Conservation (phyloP, 176 grass and related monocot species). For the Oryza coarctata region DNA sequence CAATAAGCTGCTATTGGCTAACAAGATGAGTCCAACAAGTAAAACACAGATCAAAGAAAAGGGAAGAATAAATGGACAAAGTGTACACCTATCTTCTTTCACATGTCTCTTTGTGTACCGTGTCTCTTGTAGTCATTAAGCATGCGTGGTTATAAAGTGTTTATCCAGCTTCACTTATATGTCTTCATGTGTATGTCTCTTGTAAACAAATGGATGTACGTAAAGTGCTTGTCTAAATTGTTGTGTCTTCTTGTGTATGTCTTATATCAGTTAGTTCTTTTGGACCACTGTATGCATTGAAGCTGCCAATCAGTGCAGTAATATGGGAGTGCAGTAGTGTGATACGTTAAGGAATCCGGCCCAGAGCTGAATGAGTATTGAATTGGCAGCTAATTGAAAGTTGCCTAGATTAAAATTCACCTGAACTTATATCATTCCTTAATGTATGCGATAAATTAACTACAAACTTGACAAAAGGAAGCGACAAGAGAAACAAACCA, state of each 20-base stretch:
- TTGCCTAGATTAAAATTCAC: background rate
- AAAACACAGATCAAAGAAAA: background rate
- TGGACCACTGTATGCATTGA: conserved; percentile 31
- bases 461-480: conserved; percentile 31
- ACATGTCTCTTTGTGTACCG: conserved; percentile 26
- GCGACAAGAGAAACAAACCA: conserved; percentile 27
- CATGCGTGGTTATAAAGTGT: conserved; percentile 34
- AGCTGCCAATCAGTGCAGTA: conserved; percentile 26
- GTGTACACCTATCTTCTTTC: background rate
- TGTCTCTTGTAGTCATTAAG: conserved; percentile 28
- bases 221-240: conserved; percentile 1
- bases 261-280: conserved; percentile 28
- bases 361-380: background rate
- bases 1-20: conserved; percentile 33
- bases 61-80: background rate
- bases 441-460: background rate
- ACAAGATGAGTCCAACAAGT: conserved; percentile 19
- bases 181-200: conserved; percentile 41
- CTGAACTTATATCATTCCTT: background rate
- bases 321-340: background rate
- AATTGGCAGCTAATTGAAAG: conserved; percentile 16
- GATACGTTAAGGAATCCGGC: conserved; percentile 19
- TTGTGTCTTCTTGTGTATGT: conserved; percentile 36
- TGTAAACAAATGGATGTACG: conserved; percentile 13
- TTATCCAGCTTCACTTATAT: conserved; percentile 31